phyloP scores from a whole-genome alignment of 306 rosid genomes.

The Senna siamea region DNA sequence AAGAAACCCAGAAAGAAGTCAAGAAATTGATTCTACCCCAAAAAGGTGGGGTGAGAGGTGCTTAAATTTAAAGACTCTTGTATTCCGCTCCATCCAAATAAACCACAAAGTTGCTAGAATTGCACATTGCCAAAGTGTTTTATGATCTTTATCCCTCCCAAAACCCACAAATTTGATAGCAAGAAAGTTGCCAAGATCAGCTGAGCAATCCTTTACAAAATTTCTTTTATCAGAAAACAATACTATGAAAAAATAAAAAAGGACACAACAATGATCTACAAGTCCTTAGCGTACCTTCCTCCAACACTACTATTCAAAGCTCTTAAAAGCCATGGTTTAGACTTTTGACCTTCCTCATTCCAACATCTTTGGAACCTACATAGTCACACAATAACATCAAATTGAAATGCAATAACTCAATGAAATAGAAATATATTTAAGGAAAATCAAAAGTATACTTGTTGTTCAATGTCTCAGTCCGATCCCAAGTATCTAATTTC shows the following conservation, averaged over 20 bases:
- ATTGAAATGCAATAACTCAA: constrained; percentile 6
- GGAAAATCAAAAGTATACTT: constrained; percentile 48
- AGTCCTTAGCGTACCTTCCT: constrained; percentile 65
- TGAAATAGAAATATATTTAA: constrained; percentile 17
- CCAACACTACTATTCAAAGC: constrained; percentile 86
- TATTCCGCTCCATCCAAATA: too few relatives aligned
- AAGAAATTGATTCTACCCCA: too few relatives aligned
- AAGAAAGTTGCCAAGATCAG: too few relatives aligned
- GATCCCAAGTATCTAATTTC: constrained; percentile 92
- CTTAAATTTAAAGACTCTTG: too few relatives aligned
- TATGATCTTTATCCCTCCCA: too few relatives aligned
- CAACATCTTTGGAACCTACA: constrained; percentile 84
- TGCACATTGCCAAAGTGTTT: too few relatives aligned
- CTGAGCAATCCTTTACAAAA: too few relatives aligned
- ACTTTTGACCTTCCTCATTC: constrained; percentile 73
- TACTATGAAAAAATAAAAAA: neutral
- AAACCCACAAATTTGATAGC: too few relatives aligned
- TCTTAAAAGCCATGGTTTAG: constrained; percentile 93
- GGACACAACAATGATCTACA: constrained; percentile 16
- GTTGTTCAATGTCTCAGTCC: constrained; percentile 73
- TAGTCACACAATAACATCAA: constrained; percentile 37
- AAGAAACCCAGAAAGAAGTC: too few relatives aligned
- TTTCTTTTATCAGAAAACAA: too few relatives aligned
- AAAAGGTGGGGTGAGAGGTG: too few relatives aligned
- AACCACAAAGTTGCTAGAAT: too few relatives aligned